Base-by-base conservation (phyloP, 176 grass and related monocot species). In the Carex pumila region DNA sequence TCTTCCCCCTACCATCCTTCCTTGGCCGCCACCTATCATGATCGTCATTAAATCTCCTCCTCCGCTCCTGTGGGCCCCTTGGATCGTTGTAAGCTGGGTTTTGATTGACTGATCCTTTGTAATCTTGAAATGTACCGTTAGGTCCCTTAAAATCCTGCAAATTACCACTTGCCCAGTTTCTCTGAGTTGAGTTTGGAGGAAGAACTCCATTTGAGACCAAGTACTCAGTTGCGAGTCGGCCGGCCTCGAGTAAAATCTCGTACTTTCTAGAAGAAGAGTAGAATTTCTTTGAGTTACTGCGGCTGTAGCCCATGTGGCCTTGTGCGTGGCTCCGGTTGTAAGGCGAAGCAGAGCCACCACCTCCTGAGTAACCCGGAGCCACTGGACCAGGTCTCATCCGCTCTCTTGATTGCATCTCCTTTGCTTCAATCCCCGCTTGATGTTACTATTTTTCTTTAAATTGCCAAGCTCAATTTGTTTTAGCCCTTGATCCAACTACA, bases 171-270 rank as follows among this genome's bases (percentile, higher is more conserved):
- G 88, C 22, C 79, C 86, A 84, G 54, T 85, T 86, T 22, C 62
- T 72, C 75, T 73, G 93, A 57, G 94, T 86, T 39, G 87, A 89
- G 25, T 68, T 88, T 0, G 91, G 65, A 32, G 91, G 89, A 3
- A 99, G 93, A 84, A 92, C 88, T 41, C 96, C 96, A 60, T 90
- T 89, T 7, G 88, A 79, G 84, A 99, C 91, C 39, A 99, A 85
- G 87, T 95, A 95, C 88, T 99, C 93, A 7, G 96, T 90, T 3
- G 93, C 96, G 12, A 99, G 96, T 47, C 96, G 93, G 12, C 96
- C 93, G 8, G 96, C 96, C 71, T 94, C 93, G 79, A 94, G 91
- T 52, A 99, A 85, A 84, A 99, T 91, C 85, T 94, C 93, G 3
- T 87, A 86, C 87, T 93, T 99, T 74, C 81, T 85, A 58, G 85